Conservation (phyloP, 495 filamentous ascomycete genomes). For the Daldinia caldariorum region DNA sequence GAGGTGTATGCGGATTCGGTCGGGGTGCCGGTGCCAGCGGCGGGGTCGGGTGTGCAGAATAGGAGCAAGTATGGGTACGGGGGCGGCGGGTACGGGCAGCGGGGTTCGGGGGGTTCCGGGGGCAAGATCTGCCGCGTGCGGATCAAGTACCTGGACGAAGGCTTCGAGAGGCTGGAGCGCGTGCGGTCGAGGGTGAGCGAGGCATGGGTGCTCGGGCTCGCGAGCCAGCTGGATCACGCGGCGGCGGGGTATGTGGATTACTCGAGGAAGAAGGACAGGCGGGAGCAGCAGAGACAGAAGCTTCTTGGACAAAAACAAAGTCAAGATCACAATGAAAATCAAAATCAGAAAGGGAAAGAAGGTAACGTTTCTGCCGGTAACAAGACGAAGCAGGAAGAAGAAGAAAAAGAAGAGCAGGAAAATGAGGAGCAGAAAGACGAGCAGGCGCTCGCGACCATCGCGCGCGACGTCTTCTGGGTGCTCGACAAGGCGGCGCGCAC, state of each 20-base stretch:
- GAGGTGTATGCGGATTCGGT: slow-evolving; percentile 30
- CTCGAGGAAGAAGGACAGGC: slow-evolving; percentile 1
- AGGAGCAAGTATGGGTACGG: too few species aligned
- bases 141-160: slow-evolving; percentile 43
- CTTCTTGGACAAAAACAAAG: too few species aligned
- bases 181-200: slow-evolving; percentile 15
- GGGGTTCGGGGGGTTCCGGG: background rate
- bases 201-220: slow-evolving; percentile 39
- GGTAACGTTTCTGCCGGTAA: too few species aligned
- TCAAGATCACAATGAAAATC: too few species aligned
- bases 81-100: background rate
- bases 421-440: background rate
- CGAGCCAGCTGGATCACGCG: slow-evolving; percentile 38
- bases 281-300: slow-evolving; percentile 1
- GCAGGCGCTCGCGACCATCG: slow-evolving; percentile 21
- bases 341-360: background rate
- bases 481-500: slow-evolving; percentile 28
- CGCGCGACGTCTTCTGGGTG: slow-evolving; percentile 40
- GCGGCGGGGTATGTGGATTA: slow-evolving; percentile 40
- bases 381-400: background rate
- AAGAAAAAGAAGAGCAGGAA: background rate
- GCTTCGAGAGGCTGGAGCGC: slow-evolving; percentile 41
- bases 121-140: slow-evolving; percentile 26
- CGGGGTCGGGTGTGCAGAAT: too few species aligned
- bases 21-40: slow-evolving; percentile 29